Conservation (phyloP, 768 basidiomycete genomes). For the Clavaria fumosa region DNA sequence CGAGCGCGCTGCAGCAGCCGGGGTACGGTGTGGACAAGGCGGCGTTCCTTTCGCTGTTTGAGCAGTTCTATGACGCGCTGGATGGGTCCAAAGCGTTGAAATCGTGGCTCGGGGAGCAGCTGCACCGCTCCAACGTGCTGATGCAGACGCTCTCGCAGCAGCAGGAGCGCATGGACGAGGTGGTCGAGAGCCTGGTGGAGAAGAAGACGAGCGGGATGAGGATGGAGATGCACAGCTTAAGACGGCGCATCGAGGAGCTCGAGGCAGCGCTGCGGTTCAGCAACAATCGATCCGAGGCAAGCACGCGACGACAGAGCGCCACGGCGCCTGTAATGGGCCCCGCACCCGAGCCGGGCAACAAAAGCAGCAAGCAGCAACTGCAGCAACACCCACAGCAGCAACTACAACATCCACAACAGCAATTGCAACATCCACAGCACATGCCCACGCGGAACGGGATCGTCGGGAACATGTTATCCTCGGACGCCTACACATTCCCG, state of each 20-base stretch:
- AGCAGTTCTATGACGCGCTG: conserved; percentile 72
- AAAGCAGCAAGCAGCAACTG: no score
- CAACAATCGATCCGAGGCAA: conserved; percentile 11
- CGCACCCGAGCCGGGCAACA: no score
- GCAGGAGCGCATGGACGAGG: conserved; percentile 46
- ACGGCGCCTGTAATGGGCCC: no score
- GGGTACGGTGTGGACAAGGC: conserved; percentile 49
- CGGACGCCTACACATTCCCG: conserved; percentile 34
- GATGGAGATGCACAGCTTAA: conserved; percentile 44
- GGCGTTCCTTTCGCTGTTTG: conserved; percentile 73
- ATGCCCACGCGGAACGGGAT: conserved; percentile 25
- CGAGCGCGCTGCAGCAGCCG: conserved; percentile 46
- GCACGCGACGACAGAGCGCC: conserved; percentile 14
- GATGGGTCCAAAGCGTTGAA: conserved; percentile 70
- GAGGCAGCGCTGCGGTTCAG: conserved; percentile 33
- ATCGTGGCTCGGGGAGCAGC: conserved; percentile 57
- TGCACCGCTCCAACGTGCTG: conserved; percentile 44
- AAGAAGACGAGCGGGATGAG: conserved; percentile 40
- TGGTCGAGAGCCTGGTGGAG: conserved; percentile 47
- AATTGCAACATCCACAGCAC: conserved; percentile 16
- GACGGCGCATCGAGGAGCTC: conserved; percentile 52
- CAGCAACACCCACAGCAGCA: no score
- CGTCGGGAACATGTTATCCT: conserved; percentile 15
- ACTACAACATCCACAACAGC: no score
- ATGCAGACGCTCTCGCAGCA: conserved; percentile 38